These are phyloP conservation scores for Globisporangium parvum DNA, from an alignment of 352 stramenopile genomes.

Conservation along the genomic window DNA sequence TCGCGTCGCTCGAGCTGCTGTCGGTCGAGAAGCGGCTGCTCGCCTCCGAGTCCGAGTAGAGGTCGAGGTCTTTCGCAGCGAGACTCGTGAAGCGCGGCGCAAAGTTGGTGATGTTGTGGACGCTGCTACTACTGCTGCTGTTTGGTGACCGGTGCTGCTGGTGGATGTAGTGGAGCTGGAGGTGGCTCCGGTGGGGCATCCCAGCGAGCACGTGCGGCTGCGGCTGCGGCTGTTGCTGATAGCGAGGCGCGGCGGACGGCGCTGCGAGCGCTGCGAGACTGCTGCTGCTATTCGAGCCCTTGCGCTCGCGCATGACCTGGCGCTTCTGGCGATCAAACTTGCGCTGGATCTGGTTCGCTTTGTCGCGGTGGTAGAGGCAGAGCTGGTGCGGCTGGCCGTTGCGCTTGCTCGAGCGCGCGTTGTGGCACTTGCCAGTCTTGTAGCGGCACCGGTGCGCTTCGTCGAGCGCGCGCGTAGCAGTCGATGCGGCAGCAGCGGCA, in stretches of 20 bases:
- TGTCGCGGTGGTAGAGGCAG: slow-evolving; percentile 85
- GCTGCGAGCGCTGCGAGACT: background rate
- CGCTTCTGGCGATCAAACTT: slow-evolving; percentile 88
- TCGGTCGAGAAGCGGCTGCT: slow-evolving; percentile 48
- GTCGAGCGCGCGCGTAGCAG: slow-evolving; percentile 3
- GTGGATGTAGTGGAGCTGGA: slow-evolving; percentile 10
- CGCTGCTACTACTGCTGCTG: slow-evolving; percentile 2
- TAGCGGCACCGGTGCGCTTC: slow-evolving; percentile 51
- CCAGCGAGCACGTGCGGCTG: slow-evolving; percentile 23
- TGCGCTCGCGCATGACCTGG: slow-evolving; percentile 49
- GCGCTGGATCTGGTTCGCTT: slow-evolving; percentile 88
- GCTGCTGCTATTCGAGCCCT: slow-evolving; percentile 8
- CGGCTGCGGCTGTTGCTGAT: slow-evolving; percentile 5
- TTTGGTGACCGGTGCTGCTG: slow-evolving; percentile 1
- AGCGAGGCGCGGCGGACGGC: slow-evolving; percentile 2
- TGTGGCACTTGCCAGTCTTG: slow-evolving; percentile 86
- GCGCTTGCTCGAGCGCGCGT: slow-evolving; percentile 75
- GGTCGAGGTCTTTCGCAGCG: slow-evolving; percentile 32
- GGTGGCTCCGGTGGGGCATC: slow-evolving; percentile 17
- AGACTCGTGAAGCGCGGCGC: slow-evolving; percentile 20
- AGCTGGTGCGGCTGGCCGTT: slow-evolving; percentile 84
- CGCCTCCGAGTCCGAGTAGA: slow-evolving; percentile 72
- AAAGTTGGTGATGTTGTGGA: slow-evolving; percentile 13
- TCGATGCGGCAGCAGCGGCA: background rate
- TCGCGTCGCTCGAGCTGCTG: slow-evolving; percentile 31